Percentiles rank a stretch among this genome's conserved stretches.
These are phyloP conservation scores for Salinomyces thailandicus DNA, from an alignment of 2,329 filamentous ascomycete genomes.

Conservation along the genomic window DNA sequence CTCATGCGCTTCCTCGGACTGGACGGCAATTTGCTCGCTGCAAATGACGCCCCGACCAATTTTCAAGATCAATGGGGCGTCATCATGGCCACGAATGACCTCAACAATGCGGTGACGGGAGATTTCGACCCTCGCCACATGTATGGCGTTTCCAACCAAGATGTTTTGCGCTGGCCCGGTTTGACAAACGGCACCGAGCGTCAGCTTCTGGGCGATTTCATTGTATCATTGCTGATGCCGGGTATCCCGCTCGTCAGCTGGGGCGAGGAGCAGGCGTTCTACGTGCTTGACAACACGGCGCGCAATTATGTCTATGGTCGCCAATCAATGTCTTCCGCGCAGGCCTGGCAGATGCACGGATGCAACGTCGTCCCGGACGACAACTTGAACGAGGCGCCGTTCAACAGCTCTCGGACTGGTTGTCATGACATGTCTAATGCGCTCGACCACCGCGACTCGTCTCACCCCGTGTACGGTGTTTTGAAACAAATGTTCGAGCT, in stretches of 20 bases:
- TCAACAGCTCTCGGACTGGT: conserved; percentile 43
- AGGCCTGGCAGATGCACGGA: conserved; percentile 55
- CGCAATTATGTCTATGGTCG: conserved; percentile 56
- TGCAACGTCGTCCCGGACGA: conserved; percentile 49
- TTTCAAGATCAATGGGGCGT: conserved; percentile 46
- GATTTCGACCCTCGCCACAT: conserved; percentile 54
- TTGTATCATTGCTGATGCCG: conserved; percentile 50
- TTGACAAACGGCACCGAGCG: conserved; percentile 47
- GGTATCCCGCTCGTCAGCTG: conserved; percentile 51
- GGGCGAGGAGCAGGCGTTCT: conserved; percentile 58
- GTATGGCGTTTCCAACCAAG: conserved; percentile 55
- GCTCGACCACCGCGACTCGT: conserved; percentile 53
- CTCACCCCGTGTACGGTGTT: conserved; percentile 50
- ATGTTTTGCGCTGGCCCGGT: conserved; percentile 55
- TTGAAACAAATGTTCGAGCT: conserved; percentile 53
- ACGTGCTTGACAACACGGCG: conserved; percentile 53
- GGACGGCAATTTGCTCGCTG: conserved; percentile 46
- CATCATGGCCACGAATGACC: conserved; percentile 49
- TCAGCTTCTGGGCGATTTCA: conserved; percentile 47
- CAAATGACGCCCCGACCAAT: conserved; percentile 44
- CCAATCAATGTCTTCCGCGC: conserved; percentile 50
- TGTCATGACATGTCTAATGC: conserved; percentile 48
- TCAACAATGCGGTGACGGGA: conserved; percentile 50
- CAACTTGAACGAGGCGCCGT: conserved; percentile 49
- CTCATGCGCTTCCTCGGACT: conserved; percentile 51